Evolutionary conservation across 345 rosid genomes (phyloP).

Genomic region (Sonneratia caseolaris): DNA sequence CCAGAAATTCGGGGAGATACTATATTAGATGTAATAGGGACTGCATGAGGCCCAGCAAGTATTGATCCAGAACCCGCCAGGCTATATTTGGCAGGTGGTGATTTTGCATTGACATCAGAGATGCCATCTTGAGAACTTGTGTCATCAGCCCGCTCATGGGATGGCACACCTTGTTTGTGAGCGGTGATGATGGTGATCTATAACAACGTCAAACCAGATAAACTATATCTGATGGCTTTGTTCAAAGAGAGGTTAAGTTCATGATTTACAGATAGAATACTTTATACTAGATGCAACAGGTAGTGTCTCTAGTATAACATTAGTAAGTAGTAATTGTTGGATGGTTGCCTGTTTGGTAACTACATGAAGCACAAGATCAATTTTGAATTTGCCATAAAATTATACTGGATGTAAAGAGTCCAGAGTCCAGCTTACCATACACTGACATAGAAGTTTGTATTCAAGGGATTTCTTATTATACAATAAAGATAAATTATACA

Average conservation of each 20-base stretch:
- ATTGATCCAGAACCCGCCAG: conserved; percentile 46
- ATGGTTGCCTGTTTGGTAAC: background rate
- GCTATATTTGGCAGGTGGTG: conserved; percentile 60
- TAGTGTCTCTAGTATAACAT: background rate
- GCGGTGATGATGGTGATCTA: conserved; percentile 39
- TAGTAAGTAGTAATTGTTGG: background rate
- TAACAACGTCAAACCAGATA: conserved; percentile 10
- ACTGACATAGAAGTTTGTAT: background rate
- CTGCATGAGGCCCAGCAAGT: conserved; percentile 37
- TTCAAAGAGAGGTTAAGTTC: background rate
- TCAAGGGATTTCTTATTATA: background rate
- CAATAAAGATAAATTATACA: background rate
- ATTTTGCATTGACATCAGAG: conserved; percentile 48
- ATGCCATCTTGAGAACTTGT: conserved; percentile 53
- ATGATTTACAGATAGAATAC: background rate
- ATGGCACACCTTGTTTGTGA: conserved; percentile 37
- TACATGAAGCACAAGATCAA: background rate
- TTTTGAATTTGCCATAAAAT: background rate
- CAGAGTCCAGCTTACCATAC: background rate
- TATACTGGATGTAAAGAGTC: background rate
- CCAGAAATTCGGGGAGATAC: conserved; percentile 39
- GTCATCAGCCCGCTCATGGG: conserved; percentile 61
- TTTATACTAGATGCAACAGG: background rate
- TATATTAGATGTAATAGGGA: conserved; percentile 41
- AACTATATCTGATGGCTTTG: background rate